phyloP scores from a whole-genome alignment of 768 basidiomycete genomes.

The Russula compacta region DNA sequence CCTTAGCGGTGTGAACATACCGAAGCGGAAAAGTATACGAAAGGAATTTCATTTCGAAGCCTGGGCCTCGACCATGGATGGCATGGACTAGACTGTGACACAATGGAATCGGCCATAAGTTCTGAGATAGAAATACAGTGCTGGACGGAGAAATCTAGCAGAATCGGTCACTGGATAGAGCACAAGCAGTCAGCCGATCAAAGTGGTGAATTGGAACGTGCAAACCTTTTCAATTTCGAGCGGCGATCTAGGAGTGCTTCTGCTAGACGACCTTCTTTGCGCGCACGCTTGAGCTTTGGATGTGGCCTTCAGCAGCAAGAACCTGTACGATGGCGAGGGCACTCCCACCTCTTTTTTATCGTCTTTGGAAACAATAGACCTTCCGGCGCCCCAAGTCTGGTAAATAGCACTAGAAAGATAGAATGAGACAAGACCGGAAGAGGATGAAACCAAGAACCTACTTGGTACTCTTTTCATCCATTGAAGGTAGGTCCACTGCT shows the following conservation, averaged over 20 bases:
- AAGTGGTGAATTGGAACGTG: constrained; percentile 4
- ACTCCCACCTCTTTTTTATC: constrained; percentile 64
- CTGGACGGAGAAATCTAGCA: constrained; percentile 26
- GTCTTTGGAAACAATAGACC: constrained; percentile 53
- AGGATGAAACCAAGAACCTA: constrained; percentile 31
- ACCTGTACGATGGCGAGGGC: not conserved
- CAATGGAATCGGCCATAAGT: not conserved
- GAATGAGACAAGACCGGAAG: not conserved
- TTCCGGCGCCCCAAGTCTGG: constrained; percentile 82
- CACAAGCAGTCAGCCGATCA: constrained; percentile 5
- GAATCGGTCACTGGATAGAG: constrained; percentile 35
- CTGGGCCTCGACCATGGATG: not conserved
- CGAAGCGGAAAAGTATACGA: not conserved
- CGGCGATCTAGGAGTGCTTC: constrained; percentile 75
- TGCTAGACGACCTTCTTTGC: constrained; percentile 70
- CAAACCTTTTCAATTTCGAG: constrained; percentile 73
- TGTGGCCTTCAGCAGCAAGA: constrained; percentile 9
- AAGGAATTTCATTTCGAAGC: not conserved
- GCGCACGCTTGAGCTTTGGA: constrained; percentile 62
- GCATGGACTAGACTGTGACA: not conserved
- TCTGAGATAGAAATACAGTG: not conserved
- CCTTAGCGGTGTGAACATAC: not conserved
- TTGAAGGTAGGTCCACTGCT: constrained; percentile 24
- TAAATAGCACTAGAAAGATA: constrained; percentile 44
- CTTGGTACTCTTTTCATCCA: constrained; percentile 72